These are phyloP conservation scores for Suhomyces sp. DNA, from an alignment of 805 yeast species.

Conservation along the genomic window DNA sequence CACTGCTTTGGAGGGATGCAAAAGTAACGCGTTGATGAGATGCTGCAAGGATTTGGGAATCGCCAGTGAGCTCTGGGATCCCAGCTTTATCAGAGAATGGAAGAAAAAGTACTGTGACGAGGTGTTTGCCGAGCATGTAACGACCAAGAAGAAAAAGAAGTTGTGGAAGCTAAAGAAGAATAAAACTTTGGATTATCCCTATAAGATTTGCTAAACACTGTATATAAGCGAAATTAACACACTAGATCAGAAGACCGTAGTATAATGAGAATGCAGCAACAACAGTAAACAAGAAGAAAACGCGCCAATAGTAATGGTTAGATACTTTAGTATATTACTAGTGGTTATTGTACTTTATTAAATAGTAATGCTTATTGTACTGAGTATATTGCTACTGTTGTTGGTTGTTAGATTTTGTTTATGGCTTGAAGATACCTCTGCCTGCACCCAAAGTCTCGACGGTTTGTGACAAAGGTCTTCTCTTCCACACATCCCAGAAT, in stretches of 20 bases:
- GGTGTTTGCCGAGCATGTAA: conserved; percentile 78
- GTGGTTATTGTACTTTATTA: background rate
- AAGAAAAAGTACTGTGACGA: conserved; percentile 61
- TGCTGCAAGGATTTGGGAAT: conserved; percentile 97
- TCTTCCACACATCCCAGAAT: conserved; percentile 77
- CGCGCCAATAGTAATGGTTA: background rate
- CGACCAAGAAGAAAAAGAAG: conserved; percentile 81
- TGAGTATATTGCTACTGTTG: background rate
- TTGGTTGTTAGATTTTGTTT: background rate
- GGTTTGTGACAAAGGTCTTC: conserved; percentile 81
- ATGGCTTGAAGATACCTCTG: conserved; percentile 48
- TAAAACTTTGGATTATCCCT: conserved; percentile 82
- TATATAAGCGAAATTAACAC: conserved; percentile 1
- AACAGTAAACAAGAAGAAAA: too few relatives aligned
- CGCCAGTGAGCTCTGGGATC: conserved; percentile 98
- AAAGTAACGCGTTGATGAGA: conserved; percentile 94
- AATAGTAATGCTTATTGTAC: background rate
- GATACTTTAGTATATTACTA: background rate
- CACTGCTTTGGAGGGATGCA: conserved; percentile 96
- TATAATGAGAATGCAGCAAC: background rate
- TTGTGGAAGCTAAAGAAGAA: conserved; percentile 85
- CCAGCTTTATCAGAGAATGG: conserved; percentile 63
- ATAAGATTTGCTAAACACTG: conserved; percentile 35
- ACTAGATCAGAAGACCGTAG: background rate
- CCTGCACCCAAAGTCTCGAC: conserved; percentile 71